Evolutionary conservation across 2,329 filamentous ascomycete species (phyloP), one percentile per base, ranked within the genome.

Genomic region (Sordariomycetes sp.): DNA sequence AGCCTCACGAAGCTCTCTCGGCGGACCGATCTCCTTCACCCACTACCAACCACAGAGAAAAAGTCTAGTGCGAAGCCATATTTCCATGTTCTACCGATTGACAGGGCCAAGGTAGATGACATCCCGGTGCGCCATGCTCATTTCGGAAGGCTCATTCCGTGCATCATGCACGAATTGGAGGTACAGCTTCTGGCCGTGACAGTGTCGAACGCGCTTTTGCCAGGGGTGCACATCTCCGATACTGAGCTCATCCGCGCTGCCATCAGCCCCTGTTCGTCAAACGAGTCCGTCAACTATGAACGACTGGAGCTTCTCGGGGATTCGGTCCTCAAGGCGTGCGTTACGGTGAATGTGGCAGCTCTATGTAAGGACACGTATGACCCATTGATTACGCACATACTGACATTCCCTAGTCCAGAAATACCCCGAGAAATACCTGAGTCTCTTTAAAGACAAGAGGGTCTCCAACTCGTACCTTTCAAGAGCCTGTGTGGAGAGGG

Each of bases 301-400:
- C 77, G 87, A 2, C 73, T 95, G 0, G 94, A 97, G 66, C 95
- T 95, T 62, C 72, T 96, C 0, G 94, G 94, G 0, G 92, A 97
- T 64, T 84, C 83, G 0, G 75, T 95, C 1, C 75, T 97, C 42
- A 97, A 97, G 64, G 80, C 86, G 58, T 82, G 81, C 53, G 77
- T 86, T 0, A 82, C 84, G 0, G 67, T 89, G 1, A 85, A 90
- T 57, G 75, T 91, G 2, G 72, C 74, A 20, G 75, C 76, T 0
- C 68, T 75, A 24, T 66, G 80, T 82, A 66, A 68, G 77, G 68
- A 2, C 24, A 20, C 15, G n/a, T 24, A 20, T 10, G n/a, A 24
- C 5, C 20, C 45, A 8, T 24, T 24, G 20, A 50, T 2, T 10
- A 24, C 7, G n/a, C 1, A 24, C n/a, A 22, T 50, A 20, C 45